A percentile compares a stretch with the other conserved stretches of the same genome.
Conservation (phyloP, 176 grass and related monocot species). For the Zoysia japonica region DNA sequence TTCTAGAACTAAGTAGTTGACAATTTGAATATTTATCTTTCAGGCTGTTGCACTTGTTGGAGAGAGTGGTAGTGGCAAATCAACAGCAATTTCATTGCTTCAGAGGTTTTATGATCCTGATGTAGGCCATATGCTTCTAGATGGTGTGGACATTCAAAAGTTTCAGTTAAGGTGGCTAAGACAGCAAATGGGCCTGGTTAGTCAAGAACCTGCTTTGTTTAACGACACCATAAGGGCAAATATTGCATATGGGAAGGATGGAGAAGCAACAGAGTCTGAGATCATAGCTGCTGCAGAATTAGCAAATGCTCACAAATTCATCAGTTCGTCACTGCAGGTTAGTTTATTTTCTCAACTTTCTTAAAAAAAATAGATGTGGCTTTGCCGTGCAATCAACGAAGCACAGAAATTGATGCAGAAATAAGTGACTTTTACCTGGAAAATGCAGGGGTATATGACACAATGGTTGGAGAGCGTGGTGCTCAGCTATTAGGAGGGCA, state of each 20-base stretch:
- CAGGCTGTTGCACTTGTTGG: constrained; percentile 96
- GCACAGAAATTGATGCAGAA: constrained; percentile 13
- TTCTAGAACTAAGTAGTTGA: constrained; percentile 29
- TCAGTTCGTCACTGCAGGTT: constrained; percentile 76
- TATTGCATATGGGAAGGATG: constrained; percentile 95
- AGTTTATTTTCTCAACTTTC: constrained; percentile 13
- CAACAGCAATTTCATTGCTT: constrained; percentile 83
- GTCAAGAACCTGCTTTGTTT: constrained; percentile 93
- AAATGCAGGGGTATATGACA: constrained; percentile 80
- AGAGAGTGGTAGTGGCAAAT: constrained; percentile 96
- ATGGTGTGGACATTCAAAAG: constrained; percentile 86
- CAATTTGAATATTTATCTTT: constrained; percentile 37
- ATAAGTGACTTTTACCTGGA: constrained; percentile 33
- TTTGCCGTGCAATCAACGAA: constrained; percentile 7
- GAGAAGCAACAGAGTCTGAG: constrained; percentile 72
- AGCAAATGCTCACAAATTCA: constrained; percentile 95
- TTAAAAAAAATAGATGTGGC: neutral
- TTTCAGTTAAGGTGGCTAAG: constrained; percentile 91
- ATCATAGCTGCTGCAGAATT: constrained; percentile 71
- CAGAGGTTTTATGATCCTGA: constrained; percentile 92
- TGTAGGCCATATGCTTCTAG: constrained; percentile 78
- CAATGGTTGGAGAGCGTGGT: constrained; percentile 89
- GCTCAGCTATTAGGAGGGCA: constrained; percentile 87
- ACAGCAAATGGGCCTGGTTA: constrained; percentile 95
- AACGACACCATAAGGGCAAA: constrained; percentile 86